A percentile compares a stretch with the other conserved stretches of the same genome.
Conservation (phyloP, 2,329 filamentous ascomycete genomes). For the Epichloe sibirici region DNA sequence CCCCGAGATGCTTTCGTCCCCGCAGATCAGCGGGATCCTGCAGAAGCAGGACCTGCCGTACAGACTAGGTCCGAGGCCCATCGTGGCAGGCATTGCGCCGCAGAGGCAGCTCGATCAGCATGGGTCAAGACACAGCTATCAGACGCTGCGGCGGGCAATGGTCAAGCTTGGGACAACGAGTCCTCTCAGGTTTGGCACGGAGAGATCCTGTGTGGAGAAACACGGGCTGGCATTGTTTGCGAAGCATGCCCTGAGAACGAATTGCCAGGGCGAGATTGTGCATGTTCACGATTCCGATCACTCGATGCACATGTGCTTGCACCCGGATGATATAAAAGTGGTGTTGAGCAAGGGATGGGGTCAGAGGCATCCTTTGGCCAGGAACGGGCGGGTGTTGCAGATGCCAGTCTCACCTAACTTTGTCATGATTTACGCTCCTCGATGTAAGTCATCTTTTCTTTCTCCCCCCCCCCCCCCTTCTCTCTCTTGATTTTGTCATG, state of each 20-base stretch:
- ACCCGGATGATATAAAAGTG: slow-evolving; percentile 62
- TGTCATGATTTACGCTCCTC: slow-evolving; percentile 71
- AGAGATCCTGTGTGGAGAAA: slow-evolving; percentile 69
- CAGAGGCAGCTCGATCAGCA: slow-evolving; percentile 67
- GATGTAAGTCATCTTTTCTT: slow-evolving; percentile 27
- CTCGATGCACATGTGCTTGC: slow-evolving; percentile 67
- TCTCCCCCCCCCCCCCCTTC: too few species aligned
- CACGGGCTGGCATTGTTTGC: slow-evolving; percentile 68
- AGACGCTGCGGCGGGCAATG: slow-evolving; percentile 41
- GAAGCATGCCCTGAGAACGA: slow-evolving; percentile 50
- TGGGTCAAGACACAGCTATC: slow-evolving; percentile 40
- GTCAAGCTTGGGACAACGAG: slow-evolving; percentile 34
- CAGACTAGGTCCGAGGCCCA: slow-evolving; percentile 51
- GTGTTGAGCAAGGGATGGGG: slow-evolving; percentile 71
- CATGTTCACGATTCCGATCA: slow-evolving; percentile 70
- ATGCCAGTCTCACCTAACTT: slow-evolving; percentile 64
- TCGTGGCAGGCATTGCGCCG: slow-evolving; percentile 64
- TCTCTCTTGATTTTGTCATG: not conserved
- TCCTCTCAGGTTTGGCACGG: slow-evolving; percentile 42
- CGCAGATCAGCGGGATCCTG: slow-evolving; percentile 45
- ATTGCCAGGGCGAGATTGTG: slow-evolving; percentile 68
- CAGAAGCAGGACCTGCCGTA: slow-evolving; percentile 38
- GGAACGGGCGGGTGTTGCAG: slow-evolving; percentile 47
- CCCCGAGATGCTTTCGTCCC: slow-evolving; percentile 38
- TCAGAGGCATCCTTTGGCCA: slow-evolving; percentile 55